A percentile compares a stretch with the other conserved stretches of the same genome.
These are phyloP conservation scores for Volvox africanus DNA, from an alignment of 139 green algal species.

Conservation along the genomic window DNA sequence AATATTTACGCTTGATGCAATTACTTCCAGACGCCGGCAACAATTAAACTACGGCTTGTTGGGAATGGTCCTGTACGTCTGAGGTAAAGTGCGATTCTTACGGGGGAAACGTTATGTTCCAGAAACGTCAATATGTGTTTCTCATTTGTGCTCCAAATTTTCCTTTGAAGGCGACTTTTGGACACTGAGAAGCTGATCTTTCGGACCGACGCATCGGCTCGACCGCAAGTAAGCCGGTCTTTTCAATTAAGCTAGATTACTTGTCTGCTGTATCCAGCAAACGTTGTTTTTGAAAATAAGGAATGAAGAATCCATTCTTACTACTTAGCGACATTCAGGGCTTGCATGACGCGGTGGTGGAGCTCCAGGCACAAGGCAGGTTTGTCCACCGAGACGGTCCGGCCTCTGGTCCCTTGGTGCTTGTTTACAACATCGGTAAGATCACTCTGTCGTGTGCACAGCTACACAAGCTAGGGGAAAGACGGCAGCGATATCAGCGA, in stretches of 20 bases:
- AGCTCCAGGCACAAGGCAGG: conserved; percentile 42
- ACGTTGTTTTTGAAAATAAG: no score
- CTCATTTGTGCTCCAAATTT: neutral
- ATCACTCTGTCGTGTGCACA: neutral
- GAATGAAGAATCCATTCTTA: no score
- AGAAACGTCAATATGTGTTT: neutral
- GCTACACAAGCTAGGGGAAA: no score
- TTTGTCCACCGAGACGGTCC: conserved; percentile 60
- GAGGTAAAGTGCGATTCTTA: neutral
- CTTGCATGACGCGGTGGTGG: neutral
- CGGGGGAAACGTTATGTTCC: neutral
- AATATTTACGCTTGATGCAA: neutral
- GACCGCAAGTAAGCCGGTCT: conserved; percentile 43
- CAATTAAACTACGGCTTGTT: neutral
- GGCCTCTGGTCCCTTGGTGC: conserved; percentile 22
- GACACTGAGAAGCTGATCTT: conserved; percentile 68
- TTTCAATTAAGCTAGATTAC: no score
- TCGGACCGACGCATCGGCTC: conserved; percentile 32
- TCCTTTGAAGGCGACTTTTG: conserved; percentile 52
- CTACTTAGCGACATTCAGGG: conserved; percentile 30
- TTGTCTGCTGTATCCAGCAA: no score
- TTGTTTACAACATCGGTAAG: conserved; percentile 66
- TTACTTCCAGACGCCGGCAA: conserved; percentile 1
- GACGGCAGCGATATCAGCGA: no score
- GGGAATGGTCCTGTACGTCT: neutral